phyloP scores from a whole-genome alignment of 805 yeast genomes.

The Osmozyma mogii region DNA sequence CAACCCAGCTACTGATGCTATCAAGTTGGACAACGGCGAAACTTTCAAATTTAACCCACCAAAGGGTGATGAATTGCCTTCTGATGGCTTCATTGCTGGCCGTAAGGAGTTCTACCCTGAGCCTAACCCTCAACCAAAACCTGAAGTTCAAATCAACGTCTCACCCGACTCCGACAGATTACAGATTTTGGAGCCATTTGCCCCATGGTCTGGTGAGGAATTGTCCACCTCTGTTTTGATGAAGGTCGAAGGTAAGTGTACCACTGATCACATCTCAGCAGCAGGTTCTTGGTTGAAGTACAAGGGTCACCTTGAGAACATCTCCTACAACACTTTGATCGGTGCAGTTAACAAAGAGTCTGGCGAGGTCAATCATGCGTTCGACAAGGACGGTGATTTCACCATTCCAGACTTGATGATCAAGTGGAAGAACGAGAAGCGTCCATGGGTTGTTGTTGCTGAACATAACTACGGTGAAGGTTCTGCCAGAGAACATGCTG shows the following conservation, averaged over 20 bases:
- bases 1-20: conserved; percentile 86
- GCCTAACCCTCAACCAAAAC: conserved; percentile 54
- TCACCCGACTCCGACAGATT: conserved; percentile 87
- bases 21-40: conserved; percentile 61
- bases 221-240: conserved; percentile 65
- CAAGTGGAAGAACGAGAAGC: conserved; percentile 78
- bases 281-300: conserved; percentile 99
- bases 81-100: conserved; percentile 67
- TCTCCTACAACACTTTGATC: conserved; percentile 87
- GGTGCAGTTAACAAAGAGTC: conserved; percentile 97
- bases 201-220: conserved; percentile 82
- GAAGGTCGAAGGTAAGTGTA: conserved; percentile 96
- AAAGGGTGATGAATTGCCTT: conserved; percentile 77
- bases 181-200: conserved; percentile 84
- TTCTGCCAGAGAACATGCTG: conserved; percentile 98
- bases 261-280: conserved; percentile 97
- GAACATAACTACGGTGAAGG: conserved; percentile 99
- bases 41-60: conserved; percentile 76
- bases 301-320: conserved; percentile 95
- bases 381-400: conserved; percentile 75
- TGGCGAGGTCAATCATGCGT: conserved; percentile 87
- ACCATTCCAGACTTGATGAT: conserved; percentile 95
- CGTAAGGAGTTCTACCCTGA: conserved; percentile 71
- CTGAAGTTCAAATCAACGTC: conserved; percentile 56
- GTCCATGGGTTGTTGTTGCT: conserved; percentile 93